These are phyloP conservation scores for Bretziella fagacearum DNA, from an alignment of 2,329 filamentous ascomycete genomes.

Conservation along the genomic window DNA sequence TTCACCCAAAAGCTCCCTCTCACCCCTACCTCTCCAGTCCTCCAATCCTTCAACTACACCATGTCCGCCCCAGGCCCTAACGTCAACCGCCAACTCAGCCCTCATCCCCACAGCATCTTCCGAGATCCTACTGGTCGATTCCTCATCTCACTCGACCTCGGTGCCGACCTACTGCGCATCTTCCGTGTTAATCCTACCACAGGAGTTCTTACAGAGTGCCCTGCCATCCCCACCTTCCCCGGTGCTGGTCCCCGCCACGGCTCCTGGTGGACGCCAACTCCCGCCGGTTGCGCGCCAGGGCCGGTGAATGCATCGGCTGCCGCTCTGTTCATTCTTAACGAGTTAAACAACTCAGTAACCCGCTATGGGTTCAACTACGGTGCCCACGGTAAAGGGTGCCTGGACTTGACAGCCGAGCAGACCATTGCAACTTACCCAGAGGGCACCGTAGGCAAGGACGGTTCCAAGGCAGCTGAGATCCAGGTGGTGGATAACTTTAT, in stretches of 20 bases:
- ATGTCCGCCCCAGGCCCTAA: constrained; percentile 27
- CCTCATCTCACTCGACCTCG: constrained; percentile 35
- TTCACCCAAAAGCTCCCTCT: constrained; percentile 29
- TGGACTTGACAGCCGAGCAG: constrained; percentile 29
- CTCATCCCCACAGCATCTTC: constrained; percentile 37
- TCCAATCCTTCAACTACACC: constrained; percentile 26
- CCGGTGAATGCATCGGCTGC: constrained; percentile 10
- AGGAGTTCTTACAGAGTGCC: constrained; percentile 30
- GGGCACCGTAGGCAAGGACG: constrained; percentile 25
- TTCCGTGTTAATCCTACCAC: constrained; percentile 30
- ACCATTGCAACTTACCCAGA: constrained; percentile 30
- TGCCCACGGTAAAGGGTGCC: constrained; percentile 21
- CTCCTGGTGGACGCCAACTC: constrained; percentile 29
- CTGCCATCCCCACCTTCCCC: constrained; percentile 24
- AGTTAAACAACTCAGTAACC: constrained; percentile 33
- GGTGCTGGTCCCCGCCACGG: constrained; percentile 38
- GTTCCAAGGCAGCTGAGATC: constrained; percentile 39
- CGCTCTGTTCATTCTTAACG: constrained; percentile 27
- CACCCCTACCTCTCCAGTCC: constrained; percentile 17
- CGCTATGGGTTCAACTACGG: constrained; percentile 31
- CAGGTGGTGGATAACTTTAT: constrained; percentile 36
- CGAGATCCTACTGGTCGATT: constrained; percentile 32
- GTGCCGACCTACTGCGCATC: constrained; percentile 36
- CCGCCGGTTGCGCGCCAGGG: constrained; percentile 14
- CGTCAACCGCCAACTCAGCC: constrained; percentile 33